A percentile compares a stretch with the other conserved stretches of the same genome.
Conservation (phyloP, 257 asterid species). For the Solanum sejunctum region DNA sequence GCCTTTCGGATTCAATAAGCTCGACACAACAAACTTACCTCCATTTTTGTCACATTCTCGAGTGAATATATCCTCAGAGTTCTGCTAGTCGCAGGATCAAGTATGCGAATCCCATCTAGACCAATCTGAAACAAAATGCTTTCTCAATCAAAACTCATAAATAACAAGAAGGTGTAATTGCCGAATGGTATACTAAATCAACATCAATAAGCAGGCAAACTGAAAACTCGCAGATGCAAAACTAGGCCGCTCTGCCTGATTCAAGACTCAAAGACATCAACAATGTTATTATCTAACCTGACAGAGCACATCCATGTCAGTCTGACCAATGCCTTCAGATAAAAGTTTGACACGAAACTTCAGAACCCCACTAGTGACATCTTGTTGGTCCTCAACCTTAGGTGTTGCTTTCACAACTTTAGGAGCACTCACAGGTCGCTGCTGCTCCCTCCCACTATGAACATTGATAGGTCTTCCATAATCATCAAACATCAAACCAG, state of each 20-base stretch:
- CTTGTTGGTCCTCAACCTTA: slow-evolving; percentile 55
- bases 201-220: not conserved
- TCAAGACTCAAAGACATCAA: not conserved
- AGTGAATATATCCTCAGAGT: slow-evolving; percentile 57
- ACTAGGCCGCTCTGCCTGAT: not conserved
- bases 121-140: slow-evolving; percentile 44
- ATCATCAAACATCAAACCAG: slow-evolving; percentile 51
- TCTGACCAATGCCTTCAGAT: slow-evolving; percentile 69
- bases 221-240: not conserved
- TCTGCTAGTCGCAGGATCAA: slow-evolving; percentile 59
- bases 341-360: slow-evolving; percentile 67
- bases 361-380: slow-evolving; percentile 42
- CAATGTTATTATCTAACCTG: slow-evolving; percentile 36
- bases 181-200: not conserved
- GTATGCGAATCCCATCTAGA: slow-evolving; percentile 70
- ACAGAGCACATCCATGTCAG: slow-evolving; percentile 76
- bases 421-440: slow-evolving; percentile 19
- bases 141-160: not conserved
- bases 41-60: slow-evolving; percentile 57
- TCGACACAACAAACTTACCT: slow-evolving; percentile 28
- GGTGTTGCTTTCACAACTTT: slow-evolving; percentile 66
- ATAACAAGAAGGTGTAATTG: not conserved
- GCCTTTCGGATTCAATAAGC: not conserved
- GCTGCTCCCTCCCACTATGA: slow-evolving; percentile 30
- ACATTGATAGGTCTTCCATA: slow-evolving; percentile 68